These are phyloP conservation scores for Avena eriantha DNA, from an alignment of 176 grass and related monocot genomes.

Conservation along the genomic window DNA sequence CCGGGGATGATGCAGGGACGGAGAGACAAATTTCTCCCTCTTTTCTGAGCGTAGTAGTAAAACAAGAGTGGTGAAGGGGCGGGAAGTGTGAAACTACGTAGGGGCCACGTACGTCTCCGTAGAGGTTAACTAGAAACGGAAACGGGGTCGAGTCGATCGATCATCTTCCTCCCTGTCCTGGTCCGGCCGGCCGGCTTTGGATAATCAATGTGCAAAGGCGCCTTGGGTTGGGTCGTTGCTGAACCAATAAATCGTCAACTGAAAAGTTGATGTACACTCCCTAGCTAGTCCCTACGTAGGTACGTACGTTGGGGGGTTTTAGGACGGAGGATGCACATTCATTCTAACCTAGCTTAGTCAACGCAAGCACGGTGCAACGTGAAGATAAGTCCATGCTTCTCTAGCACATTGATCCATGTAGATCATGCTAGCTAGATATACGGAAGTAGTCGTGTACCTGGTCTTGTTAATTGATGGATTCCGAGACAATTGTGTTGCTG, in stretches of 20 bases:
- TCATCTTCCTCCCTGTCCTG: not conserved
- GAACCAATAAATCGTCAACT: not conserved
- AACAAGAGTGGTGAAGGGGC: not conserved
- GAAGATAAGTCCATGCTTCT: not conserved
- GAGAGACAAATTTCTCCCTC: not conserved
- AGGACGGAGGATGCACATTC: not conserved
- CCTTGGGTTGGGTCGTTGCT: not conserved
- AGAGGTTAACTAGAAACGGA: not conserved
- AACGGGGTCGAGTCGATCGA: no score
- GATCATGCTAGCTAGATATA: not conserved
- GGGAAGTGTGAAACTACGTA: not conserved
- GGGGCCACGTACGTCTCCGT: not conserved
- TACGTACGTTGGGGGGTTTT: not conserved
- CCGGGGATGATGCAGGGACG: not conserved
- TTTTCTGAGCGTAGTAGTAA: not conserved
- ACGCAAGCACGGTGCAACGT: not conserved
- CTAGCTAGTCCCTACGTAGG: no score
- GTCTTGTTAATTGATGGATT: not conserved
- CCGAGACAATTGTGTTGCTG: not conserved
- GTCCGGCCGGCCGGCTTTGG: not conserved
- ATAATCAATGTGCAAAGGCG: conserved; percentile 20
- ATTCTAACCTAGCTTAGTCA: not conserved
- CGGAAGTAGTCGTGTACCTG: not conserved
- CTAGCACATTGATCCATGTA: not conserved
- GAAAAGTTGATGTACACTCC: not conserved